Evolutionary conservation across 257 asterid species (phyloP).

Genomic region (Nicotiana tomentosiformis): DNA sequence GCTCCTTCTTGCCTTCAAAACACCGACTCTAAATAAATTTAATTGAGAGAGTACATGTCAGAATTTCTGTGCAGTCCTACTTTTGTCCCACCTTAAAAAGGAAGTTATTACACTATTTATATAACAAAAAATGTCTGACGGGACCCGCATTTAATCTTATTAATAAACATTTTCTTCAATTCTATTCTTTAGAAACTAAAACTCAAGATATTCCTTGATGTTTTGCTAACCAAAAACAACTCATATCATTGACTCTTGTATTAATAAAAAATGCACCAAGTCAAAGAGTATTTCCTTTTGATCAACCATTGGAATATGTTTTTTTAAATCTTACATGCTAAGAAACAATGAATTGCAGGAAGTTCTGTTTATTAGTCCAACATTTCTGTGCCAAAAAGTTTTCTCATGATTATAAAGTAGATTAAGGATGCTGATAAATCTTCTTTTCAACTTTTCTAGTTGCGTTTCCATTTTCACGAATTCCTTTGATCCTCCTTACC

Average conservation of each 20-base stretch:
- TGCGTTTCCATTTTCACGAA: not conserved
- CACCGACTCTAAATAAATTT: too few species aligned
- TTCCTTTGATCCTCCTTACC: not conserved
- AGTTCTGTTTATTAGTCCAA: not conserved
- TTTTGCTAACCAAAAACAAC: not conserved
- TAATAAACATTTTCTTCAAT: not conserved
- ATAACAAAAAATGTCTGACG: not conserved
- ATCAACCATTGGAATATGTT: not conserved
- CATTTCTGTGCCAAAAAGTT: not conserved
- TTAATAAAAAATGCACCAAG: not conserved
- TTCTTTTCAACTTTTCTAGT: not conserved
- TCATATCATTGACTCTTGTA: not conserved
- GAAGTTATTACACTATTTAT: not conserved
- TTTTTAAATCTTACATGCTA: slow-evolving; percentile 17
- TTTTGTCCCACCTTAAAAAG: not conserved
- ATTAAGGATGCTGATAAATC: not conserved
- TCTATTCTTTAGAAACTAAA: not conserved
- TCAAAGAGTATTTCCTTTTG: not conserved
- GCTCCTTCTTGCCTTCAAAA: too few species aligned
- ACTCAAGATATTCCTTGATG: not conserved
- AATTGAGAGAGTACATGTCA: not conserved
- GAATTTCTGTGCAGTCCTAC: not conserved
- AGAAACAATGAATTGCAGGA: not conserved
- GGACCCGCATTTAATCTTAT: not conserved
- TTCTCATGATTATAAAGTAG: not conserved